A percentile compares a stretch with the other conserved stretches of the same genome.
Evolutionary conservation across 2,329 filamentous ascomycete genomes (phyloP).

Genomic region (Alternaria conjuncta): DNA sequence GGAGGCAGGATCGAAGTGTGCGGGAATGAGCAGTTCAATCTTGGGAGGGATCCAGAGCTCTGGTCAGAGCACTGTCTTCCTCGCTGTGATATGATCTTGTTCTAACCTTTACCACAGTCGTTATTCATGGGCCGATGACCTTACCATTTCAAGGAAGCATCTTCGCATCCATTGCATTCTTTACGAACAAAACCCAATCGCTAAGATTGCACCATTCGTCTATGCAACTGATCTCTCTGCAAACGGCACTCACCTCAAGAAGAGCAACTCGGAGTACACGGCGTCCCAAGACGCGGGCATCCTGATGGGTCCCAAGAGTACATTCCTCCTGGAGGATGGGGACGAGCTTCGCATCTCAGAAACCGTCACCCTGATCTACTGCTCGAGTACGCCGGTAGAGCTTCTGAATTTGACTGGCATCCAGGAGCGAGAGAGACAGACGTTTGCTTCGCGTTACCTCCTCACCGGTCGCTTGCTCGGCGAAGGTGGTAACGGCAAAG

Average conservation of each 20-base stretch:
- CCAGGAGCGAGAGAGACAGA: conserved; percentile 47
- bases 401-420: conserved; percentile 21
- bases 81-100: conserved; percentile 6
- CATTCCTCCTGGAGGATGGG: conserved; percentile 53
- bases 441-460: conserved; percentile 57
- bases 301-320: conserved; percentile 42
- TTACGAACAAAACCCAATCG: conserved; percentile 49
- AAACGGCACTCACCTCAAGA: conserved; percentile 51
- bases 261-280: conserved; percentile 27
- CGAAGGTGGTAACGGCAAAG: conserved; percentile 59
- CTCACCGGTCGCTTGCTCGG: conserved; percentile 62
- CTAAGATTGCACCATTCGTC: conserved; percentile 52
- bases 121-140: conserved; percentile 39
- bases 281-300: conserved; percentile 33
- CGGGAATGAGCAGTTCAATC: conserved; percentile 45
- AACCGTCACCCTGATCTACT: conserved; percentile 37
- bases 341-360: conserved; percentile 50
- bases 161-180: conserved; percentile 55
- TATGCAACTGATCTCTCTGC: conserved; percentile 56
- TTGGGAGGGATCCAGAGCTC: conserved; percentile 41
- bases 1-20: conserved; percentile 36
- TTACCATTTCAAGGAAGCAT: conserved; percentile 54
- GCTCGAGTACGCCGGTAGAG: conserved; percentile 8
- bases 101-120: conserved; percentile 33
- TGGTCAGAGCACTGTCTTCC: conserved; percentile 34